phyloP scores from a whole-genome alignment of 75 land plant species.

The Cryptomeria japonica region DNA sequence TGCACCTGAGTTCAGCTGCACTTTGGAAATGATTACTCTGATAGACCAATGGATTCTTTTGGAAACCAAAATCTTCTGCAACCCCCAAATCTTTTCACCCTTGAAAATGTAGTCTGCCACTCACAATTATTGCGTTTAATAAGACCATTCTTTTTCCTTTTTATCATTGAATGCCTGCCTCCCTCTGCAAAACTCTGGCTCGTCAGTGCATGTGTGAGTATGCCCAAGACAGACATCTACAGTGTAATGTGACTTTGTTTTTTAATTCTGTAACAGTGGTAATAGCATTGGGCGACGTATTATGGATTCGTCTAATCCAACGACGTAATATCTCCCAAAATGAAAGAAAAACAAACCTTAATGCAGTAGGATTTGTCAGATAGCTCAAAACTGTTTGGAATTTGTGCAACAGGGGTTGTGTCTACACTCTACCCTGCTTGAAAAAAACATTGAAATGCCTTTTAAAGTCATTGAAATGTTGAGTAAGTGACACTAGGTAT shows the following conservation, averaged over 20 bases:
- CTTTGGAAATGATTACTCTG: neutral
- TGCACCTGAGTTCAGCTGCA: neutral
- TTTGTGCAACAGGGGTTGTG: neutral
- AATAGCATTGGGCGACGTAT: neutral
- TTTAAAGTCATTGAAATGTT: too few relatives aligned
- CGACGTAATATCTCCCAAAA: neutral
- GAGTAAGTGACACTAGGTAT: too few relatives aligned
- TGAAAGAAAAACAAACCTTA: neutral
- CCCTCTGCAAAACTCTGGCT: neutral
- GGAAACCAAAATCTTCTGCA: neutral
- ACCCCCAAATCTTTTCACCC: neutral
- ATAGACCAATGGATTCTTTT: neutral
- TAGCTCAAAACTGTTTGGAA: neutral
- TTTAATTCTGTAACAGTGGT: neutral
- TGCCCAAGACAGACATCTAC: neutral
- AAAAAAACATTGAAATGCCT: neutral
- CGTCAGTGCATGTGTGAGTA: neutral
- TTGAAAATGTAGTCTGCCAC: neutral
- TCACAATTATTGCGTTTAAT: neutral
- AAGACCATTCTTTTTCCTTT: neutral
- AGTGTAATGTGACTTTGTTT: neutral
- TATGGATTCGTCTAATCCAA: neutral
- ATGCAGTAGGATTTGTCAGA: neutral
- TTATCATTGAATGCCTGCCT: conserved; percentile 3
- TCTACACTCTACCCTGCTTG: neutral